Base-by-base conservation (phyloP, 1,284 basidiomycete genomes). In the Mrakiaceae sp. region DNA sequence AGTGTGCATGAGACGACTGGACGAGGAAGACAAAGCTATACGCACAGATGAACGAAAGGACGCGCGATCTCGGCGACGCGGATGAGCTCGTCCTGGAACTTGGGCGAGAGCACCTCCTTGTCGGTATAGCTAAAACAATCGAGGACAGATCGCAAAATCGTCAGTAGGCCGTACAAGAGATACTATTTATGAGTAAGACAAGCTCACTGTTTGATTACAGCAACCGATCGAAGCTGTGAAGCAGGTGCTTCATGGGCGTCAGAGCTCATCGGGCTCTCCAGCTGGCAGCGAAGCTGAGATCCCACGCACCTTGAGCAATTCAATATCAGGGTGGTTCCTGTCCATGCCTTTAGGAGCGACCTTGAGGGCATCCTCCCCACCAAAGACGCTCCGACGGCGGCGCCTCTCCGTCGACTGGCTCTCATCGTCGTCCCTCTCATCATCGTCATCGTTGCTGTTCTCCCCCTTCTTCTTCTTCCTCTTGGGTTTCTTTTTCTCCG, bases 171-270 rank as follows among this genome's bases (percentile, higher is more conserved):
- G 39, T 7, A 27, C 39, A 11, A 6, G 6, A 6, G 6, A 8
- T 6, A 52, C n/a, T 14, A 52, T 27, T 14, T 52, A 6, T 11
- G 6, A 14, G 51, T 52, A 14, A 11, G 51, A 52, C n/a, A 52
- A 52, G n/a, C 51, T 52, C 7, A 63, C 62, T 50, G 55, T 43
- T 63, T 63, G 47, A 63, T 44, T 10, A 63, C 62, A 1, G 62
- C 62, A 11, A 63, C 12, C 2, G 50, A 53, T 27, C 27, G 27
- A 27, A 27, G 27, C 27, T 27, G 48, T 10, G n/a, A n/a, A 2
- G n/a, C 48, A 50, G 48, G n/a, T n/a, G 10, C 10, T 50, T n/a
- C 9, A n/a, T 50, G 48, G 48, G n/a, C 48, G n/a, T 50, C 10
- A 50, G 48, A n/a, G n/a, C 10, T 50, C n/a, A n/a, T 10, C n/a